Conservation (phyloP, 306 rosid species). For the Echinosophora koreensis region DNA sequence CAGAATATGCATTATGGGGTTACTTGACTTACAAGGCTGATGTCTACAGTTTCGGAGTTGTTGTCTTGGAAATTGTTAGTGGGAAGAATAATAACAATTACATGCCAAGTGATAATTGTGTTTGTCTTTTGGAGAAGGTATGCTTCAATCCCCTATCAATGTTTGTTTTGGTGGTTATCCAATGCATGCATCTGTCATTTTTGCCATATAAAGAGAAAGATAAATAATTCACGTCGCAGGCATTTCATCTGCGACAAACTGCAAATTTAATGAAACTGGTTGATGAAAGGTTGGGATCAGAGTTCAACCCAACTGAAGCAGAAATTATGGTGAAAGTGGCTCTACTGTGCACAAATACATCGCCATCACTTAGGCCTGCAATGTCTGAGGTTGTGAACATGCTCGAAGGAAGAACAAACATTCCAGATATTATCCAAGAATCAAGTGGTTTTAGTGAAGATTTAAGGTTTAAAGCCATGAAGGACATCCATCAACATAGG, state of each 20-base stretch:
- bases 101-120: conserved; percentile 55
- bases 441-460: conserved; percentile 47
- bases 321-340: conserved; percentile 61
- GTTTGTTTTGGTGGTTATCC: conserved; percentile 22
- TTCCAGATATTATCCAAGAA: conserved; percentile 51
- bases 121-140: conserved; percentile 75
- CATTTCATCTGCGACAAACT: conserved; percentile 45
- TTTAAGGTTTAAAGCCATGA: conserved; percentile 52
- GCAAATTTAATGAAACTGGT: conserved; percentile 56
- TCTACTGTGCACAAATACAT: conserved; percentile 59
- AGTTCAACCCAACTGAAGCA: conserved; percentile 58
- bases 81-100: conserved; percentile 60
- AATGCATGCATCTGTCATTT: conserved; percentile 21
- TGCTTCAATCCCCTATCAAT: conserved; percentile 43
- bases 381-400: conserved; percentile 76
- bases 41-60: conserved; percentile 71
- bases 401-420: conserved; percentile 61
- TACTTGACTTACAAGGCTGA: conserved; percentile 63
- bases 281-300: conserved; percentile 61
- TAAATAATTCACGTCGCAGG: conserved; percentile 46
- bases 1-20: conserved; percentile 80
- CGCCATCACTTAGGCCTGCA: conserved; percentile 62
- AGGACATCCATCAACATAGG: conserved; percentile 47
- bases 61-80: conserved; percentile 61
- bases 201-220: neutral